Base-by-base conservation (phyloP, 768 basidiomycete genomes). In the Leccinum fibrillosum region DNA sequence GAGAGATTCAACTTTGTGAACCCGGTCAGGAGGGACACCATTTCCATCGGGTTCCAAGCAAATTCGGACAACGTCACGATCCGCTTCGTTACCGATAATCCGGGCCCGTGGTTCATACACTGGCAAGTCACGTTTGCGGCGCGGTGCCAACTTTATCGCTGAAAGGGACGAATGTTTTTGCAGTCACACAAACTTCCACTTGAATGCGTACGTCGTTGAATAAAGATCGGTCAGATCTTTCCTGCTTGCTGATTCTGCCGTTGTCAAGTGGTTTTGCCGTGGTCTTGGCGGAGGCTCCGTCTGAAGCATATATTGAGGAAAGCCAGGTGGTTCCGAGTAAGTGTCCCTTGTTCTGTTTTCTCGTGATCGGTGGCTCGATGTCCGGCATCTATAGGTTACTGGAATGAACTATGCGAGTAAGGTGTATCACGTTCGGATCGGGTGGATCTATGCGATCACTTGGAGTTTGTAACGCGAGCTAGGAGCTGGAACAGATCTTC, bases 1-100 rank as follows among this genome's bases (percentile, higher is more conserved):
- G 54, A 61, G 0, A 60, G 55, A 0, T 76, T 73, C 59, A 82
- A 82, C 62, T 81, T 70, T 51, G 56, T 53, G 5, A 84, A 85
- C 65, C 85, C 85, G 0, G 76, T 80, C 59, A 74, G 72, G 56
- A 73, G 83, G 47, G 85, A 87, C 66, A 82, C 81, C 2, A 74
- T 84, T 39, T 64, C 62, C n/a, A 62, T 56, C 0, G 75, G 62
- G 13, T 39, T 25, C 12, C 66, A 48, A 66, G 67, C 17, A 74
- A 76, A 54, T 70, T 70, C 34, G 74, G 66, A 73, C 32, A 71
- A 68, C 12, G 78, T 81, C 17, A 81, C 81, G 1, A 77, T 90
- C 44, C 80, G 86, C 7, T 89, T 87, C 74, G 69, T 69, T n/a
- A 86, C 87, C 0, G 82, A 89, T 66, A 89, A 89, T 69, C 78